A percentile compares a stretch with the other conserved stretches of the same genome.
phyloP scores from a whole-genome alignment of 352 stramenopile genomes.

The Globisporangium abappressorium region DNA sequence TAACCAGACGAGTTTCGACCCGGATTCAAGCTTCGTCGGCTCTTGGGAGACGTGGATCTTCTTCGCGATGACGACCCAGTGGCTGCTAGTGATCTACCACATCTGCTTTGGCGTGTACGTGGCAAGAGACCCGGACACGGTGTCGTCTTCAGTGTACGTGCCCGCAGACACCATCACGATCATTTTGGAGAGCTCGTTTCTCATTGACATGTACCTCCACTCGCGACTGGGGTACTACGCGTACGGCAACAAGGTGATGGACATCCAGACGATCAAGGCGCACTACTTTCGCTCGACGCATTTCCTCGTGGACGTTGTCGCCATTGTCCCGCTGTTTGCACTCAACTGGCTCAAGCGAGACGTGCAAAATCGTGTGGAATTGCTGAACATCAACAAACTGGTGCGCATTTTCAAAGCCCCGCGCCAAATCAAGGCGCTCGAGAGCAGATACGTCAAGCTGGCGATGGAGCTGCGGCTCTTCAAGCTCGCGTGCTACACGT shows the following conservation, averaged over 20 bases:
- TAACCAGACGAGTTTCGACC: conserved; percentile 34
- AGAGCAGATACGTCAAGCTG: conserved; percentile 51
- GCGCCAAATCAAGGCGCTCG: conserved; percentile 40
- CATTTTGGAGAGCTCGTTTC: conserved; percentile 38
- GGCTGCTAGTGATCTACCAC: conserved; percentile 43
- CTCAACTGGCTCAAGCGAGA: conserved; percentile 31
- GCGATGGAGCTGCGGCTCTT: conserved; percentile 48
- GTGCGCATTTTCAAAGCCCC: conserved; percentile 48
- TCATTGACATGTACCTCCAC: conserved; percentile 50
- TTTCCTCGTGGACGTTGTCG: conserved; percentile 44
- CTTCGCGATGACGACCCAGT: conserved; percentile 35
- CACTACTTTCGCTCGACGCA: conserved; percentile 40
- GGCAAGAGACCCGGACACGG: background rate
- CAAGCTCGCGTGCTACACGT: conserved; percentile 57
- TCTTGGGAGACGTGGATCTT: conserved; percentile 54
- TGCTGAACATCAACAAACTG: conserved; percentile 60
- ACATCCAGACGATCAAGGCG: conserved; percentile 30
- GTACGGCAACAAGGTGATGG: conserved; percentile 68
- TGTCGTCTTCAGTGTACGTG: conserved; percentile 18
- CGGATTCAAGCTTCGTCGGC: conserved; percentile 41
- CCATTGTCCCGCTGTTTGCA: conserved; percentile 41
- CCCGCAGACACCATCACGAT: conserved; percentile 31
- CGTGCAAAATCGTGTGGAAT: conserved; percentile 21
- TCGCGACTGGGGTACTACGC: conserved; percentile 56
- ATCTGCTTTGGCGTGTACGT: conserved; percentile 38